Percentiles rank a stretch among this genome's conserved stretches.
Conservation (phyloP, 352 stramenopile species). For the Globisporangium uncinulatum region DNA sequence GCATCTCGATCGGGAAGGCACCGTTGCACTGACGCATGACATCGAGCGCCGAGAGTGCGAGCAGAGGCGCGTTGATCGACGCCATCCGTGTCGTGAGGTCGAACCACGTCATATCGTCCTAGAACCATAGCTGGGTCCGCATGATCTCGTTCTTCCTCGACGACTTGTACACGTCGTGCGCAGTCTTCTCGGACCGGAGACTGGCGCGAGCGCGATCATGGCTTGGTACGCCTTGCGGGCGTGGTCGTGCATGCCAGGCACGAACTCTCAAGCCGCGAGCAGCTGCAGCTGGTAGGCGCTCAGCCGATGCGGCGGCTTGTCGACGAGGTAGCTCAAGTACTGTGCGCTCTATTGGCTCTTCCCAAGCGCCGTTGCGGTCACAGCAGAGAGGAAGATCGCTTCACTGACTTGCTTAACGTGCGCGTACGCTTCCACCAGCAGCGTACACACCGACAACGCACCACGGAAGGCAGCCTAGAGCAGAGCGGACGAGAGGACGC, state of each 20-base stretch:
- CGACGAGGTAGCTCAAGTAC: constrained; percentile 66
- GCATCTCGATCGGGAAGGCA: constrained; percentile 15
- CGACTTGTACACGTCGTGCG: constrained; percentile 49
- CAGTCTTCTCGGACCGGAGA: constrained; percentile 46
- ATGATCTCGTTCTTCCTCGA: constrained; percentile 63
- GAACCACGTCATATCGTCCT: constrained; percentile 50
- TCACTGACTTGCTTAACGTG: constrained; percentile 31
- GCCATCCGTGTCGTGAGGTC: constrained; percentile 45
- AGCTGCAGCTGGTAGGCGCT: constrained; percentile 50
- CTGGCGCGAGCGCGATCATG: constrained; percentile 39
- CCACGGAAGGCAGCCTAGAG: constrained; percentile 35
- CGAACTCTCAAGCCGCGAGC: constrained; percentile 45
- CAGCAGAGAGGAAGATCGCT: constrained; percentile 59
- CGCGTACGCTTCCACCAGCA: constrained; percentile 58
- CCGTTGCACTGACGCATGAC: constrained; percentile 19
- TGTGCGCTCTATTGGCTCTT: constrained; percentile 59
- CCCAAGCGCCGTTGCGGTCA: constrained; percentile 43
- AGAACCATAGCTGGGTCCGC: constrained; percentile 47
- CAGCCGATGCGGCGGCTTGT: constrained; percentile 46
- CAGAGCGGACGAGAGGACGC: constrained; percentile 6
- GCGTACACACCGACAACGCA: constrained; percentile 57
- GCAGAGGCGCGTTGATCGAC: constrained; percentile 35
- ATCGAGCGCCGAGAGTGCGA: constrained; percentile 29
- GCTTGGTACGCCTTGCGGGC: constrained; percentile 51
- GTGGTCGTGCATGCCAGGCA: constrained; percentile 31